Evolutionary conservation across 2,329 filamentous ascomycete genomes (phyloP), one percentile per base, ranked within the genome.

Genomic region (Colletotrichum agaves): DNA sequence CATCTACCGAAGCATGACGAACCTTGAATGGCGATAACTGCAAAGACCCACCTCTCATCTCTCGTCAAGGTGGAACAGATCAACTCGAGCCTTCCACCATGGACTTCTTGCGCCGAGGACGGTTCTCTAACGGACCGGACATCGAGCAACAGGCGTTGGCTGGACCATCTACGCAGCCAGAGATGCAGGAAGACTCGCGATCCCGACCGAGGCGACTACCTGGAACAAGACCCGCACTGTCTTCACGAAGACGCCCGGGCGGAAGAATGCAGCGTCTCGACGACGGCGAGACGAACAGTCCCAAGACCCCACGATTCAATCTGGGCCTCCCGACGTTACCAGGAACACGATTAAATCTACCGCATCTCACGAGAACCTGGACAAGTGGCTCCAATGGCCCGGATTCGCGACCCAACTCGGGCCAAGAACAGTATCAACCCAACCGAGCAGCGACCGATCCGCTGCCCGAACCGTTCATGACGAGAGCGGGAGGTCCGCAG

Each of bases 281-380:
- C 5, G 70, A 70, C 15, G 70, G 75, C 21, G 77, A 76, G 27
- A 67, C 73, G 17, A 78, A 82, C 52, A 83, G 80, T 19, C 83
- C 84, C 37, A 88, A 88, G 72, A 81, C 82, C 1, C 82, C 84
- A 2, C 76, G 77, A 3, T 79, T 82, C 55, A 73, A 76, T 17
- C 72, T 82, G 3, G 75, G 76, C 4, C 72, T 79, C 61, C 76
- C 78, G n/a, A 74, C 75, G 33, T 71, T 84, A 23, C 79, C 83
- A 11, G 79, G 79, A 33, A 81, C 80, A 27, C 76, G 80, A 56
- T 71, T 84, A 27, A 75, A 80, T 61, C 73, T 84, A 27, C 81
- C 82, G 1, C 78, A 79, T 57, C 75, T 84, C 13, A 75, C 73
- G 60, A 77, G 79, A 63, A 78, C 78, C 1, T 79, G 79, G 76